A percentile compares a stretch with the other conserved stretches of the same genome.
Conservation (phyloP, 1,139 yeast species). For the Hanseniaspora sp. region DNA sequence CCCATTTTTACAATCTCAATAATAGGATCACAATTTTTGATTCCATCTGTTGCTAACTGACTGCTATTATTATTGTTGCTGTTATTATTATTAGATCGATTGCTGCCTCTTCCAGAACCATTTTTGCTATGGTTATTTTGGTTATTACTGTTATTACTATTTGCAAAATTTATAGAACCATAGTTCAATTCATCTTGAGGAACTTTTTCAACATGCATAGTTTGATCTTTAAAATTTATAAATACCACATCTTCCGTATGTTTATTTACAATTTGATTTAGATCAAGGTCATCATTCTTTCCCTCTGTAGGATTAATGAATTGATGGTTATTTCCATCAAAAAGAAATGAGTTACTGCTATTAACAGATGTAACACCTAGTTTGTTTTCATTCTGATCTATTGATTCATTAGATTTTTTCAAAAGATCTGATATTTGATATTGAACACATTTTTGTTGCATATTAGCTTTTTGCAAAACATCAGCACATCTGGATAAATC, state of each 20-base stretch:
- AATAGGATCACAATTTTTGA: conserved; percentile 9
- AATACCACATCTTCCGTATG: conserved; percentile 12
- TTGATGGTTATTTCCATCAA: not conserved
- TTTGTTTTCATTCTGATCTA: not conserved
- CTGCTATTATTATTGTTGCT: too few relatives aligned
- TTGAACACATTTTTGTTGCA: conserved; percentile 9
- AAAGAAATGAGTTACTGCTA: not conserved
- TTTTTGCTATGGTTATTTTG: not conserved
- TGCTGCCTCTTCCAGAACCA: not conserved
- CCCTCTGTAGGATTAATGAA: not conserved
- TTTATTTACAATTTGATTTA: not conserved
- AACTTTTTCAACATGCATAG: conserved; percentile 7
- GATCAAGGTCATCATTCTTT: not conserved
- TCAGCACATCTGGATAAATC: conserved; percentile 11
- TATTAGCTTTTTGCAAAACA: conserved; percentile 3
- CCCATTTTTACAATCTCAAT: conserved; percentile 7
- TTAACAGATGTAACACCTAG: not conserved
- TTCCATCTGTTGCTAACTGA: too few relatives aligned
- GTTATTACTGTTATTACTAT: not conserved
- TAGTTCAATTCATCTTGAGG: conserved; percentile 7
- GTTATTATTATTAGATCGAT: conserved; percentile 6
- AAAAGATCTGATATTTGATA: conserved; percentile 1
- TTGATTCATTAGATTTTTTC: not conserved
- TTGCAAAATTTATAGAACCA: not conserved
- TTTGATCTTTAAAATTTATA: conserved; percentile 12